Evolutionary conservation across 768 basidiomycete species (phyloP), one percentile per base, ranked within the genome.

Genomic region (Dioszegia crocea): DNA sequence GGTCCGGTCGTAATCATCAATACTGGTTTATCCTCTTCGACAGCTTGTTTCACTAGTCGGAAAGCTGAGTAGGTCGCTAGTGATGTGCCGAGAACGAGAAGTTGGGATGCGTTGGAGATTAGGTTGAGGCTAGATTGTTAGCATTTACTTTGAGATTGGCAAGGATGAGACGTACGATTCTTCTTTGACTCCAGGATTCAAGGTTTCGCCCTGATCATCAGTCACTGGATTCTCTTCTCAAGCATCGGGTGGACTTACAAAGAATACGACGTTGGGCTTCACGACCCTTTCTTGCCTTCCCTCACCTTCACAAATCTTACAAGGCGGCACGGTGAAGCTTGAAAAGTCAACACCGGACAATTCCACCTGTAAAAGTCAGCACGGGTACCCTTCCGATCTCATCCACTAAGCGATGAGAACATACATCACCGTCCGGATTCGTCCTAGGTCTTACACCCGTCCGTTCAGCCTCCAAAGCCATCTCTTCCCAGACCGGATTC

Each of bases 31-130:
- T 82, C 80, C 16, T 84, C 78, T 60, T 88, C 84, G 4, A 88
- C 73, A 0, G 92, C 91, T 64, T 84, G 86, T 73, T 87, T 90
- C 46, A 93, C 80, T 29, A 97, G 78, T 65, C 92, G 82, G 77
- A 87, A 96, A 2, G 91, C 91, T 5, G 89, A 92, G 77, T 88
- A 96, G 0, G 93, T 97, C 0, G 94, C 91, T 26, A 96, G 83
- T 0, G 90, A 91, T 0, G 91, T 93, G 31, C 93, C 94, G 36
- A 94, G 78, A 39, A 94, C 79, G 44, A 98, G 83, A 0, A 97
- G 76, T 44, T 84, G 81, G 52, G 89, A 86, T 21, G 84, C 58
- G 29, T 56, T 41, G 43, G 29, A 17, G 1, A 51, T 53, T 2
- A 53, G 51, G 19, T 26, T n/a, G 6, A 53, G 38, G 24, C 51